These are phyloP conservation scores for Euryodendron excelsum DNA, from an alignment of 148 eudicot species.

Conservation along the genomic window DNA sequence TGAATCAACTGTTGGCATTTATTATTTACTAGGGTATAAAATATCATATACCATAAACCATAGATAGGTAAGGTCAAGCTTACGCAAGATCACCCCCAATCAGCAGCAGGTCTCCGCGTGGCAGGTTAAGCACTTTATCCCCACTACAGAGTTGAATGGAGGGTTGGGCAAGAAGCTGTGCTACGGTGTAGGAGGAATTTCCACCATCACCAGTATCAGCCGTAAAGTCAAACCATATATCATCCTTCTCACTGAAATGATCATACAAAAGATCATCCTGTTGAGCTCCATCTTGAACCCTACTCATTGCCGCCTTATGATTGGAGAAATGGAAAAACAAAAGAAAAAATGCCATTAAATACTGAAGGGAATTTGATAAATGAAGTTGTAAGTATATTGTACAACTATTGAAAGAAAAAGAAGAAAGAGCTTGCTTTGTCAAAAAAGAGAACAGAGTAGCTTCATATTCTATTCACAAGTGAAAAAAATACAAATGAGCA, in stretches of 20 bases:
- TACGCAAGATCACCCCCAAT: constrained; percentile 99
- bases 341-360: neutral
- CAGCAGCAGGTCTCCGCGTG: constrained; percentile 76
- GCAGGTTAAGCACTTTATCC: constrained; percentile 42
- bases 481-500: neutral
- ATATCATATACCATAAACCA: neutral
- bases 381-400: neutral
- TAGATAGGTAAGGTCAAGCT: constrained; percentile 27
- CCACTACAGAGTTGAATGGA: constrained; percentile 35
- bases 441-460: neutral
- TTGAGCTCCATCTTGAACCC: constrained; percentile 56
- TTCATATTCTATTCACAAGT: neutral
- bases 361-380: neutral
- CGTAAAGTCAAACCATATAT: constrained; percentile 96
- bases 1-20: neutral
- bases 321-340: constrained; percentile 6
- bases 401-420: neutral
- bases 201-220: constrained; percentile 99
- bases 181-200: constrained; percentile 85
- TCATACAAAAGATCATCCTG: constrained; percentile 73
- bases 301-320: constrained; percentile 84
- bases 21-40: neutral
- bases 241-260: constrained; percentile 76
- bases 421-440: neutral
- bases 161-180: constrained; percentile 93